A percentile compares a stretch with the other conserved stretches of the same genome.
phyloP scores from a whole-genome alignment of 2,329 filamentous ascomycete genomes.

The Talaromyces sp. region DNA sequence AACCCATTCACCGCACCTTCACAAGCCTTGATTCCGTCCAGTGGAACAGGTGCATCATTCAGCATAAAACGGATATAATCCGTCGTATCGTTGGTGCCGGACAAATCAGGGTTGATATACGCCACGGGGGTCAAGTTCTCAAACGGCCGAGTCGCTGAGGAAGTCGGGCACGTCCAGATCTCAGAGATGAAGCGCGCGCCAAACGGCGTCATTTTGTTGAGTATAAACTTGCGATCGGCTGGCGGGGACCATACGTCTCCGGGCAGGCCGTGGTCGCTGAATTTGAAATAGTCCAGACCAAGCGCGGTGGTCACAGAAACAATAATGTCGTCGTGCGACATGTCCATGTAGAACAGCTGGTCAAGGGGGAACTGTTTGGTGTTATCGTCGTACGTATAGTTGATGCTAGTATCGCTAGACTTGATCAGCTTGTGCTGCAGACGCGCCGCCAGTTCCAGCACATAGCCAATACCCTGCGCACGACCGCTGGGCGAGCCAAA shows the following conservation, averaged over 20 bases:
- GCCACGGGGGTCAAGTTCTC: conserved; percentile 34
- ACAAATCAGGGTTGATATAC: conserved; percentile 24
- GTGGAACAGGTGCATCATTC: conserved; percentile 23
- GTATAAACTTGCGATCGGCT: conserved; percentile 40
- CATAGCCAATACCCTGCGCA: conserved; percentile 50
- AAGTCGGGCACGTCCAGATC: conserved; percentile 46
- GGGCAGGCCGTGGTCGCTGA: conserved; percentile 21
- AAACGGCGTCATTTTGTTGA: conserved; percentile 51
- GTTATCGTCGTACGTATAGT: conserved; percentile 46
- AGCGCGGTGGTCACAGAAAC: conserved; percentile 47
- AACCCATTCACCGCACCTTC: conserved; percentile 22
- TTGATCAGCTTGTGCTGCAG: conserved; percentile 44
- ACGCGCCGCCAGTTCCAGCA: conserved; percentile 48
- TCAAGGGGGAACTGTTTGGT: conserved; percentile 41
- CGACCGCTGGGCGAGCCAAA: conserved; percentile 48
- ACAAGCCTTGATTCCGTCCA: conserved; percentile 23
- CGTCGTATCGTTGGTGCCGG: conserved; percentile 10
- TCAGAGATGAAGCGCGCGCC: conserved; percentile 52
- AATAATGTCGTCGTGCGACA: conserved; percentile 51
- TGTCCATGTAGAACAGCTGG: conserved; percentile 49
- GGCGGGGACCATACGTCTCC: conserved; percentile 33
- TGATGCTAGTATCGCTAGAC: conserved; percentile 47
- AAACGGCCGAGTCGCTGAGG: not conserved
- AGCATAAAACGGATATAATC: conserved; percentile 27
- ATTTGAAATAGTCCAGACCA: conserved; percentile 49